Base-by-base conservation (phyloP, 2,329 filamentous ascomycete species). In the Tolypocladium ovalisporum region DNA sequence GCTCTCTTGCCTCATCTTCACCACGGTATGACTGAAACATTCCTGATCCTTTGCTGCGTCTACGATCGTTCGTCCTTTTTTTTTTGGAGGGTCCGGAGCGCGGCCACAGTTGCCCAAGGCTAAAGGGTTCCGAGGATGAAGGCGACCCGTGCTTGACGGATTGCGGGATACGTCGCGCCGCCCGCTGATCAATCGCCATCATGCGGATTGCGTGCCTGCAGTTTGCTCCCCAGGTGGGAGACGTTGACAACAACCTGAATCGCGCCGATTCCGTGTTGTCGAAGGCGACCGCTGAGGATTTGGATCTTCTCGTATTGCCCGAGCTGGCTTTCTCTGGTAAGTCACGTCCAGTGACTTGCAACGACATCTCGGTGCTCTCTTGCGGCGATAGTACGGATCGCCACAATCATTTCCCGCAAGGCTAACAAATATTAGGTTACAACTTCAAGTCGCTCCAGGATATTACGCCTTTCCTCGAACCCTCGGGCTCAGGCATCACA, bases 321-420 rank as follows among this genome's bases (percentile, higher is more conserved):
- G 89, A 93, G 67, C 73, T 93, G 68, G 87, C 89, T 1, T 90
- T 93, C 66, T 80, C 83, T 58, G 86, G 86, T 88, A 71, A 62
- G 73, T 66, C 34, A 40, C 13, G 17, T 15, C 27, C 9, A n/a
- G 7, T 12, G 12, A 27, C 13, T 22, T 15, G 22, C 40, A 15
- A 15, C 2, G 12, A 15, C 22, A 2, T 12, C 15, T 44, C 22
- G 42, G 42, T 12, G 39, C 39, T 13, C n/a, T 24, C 39, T n/a
- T n/a, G 12, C 13, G n/a, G 5, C n/a, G n/a, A 42, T 22, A 24
- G n/a, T n/a, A 9, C n/a, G 9, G 24, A 22, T 42, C 4, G 9
- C 24, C 12, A 8, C 32, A 15, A 2, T 9, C 36, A n/a, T 10
- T 17, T 36, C 49, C 22, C 40, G 12, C 47, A 22, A 13, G 17